Evolutionary conservation across 129 eudicot genomes (phyloP).

Genomic region (Escallonia rubra): DNA sequence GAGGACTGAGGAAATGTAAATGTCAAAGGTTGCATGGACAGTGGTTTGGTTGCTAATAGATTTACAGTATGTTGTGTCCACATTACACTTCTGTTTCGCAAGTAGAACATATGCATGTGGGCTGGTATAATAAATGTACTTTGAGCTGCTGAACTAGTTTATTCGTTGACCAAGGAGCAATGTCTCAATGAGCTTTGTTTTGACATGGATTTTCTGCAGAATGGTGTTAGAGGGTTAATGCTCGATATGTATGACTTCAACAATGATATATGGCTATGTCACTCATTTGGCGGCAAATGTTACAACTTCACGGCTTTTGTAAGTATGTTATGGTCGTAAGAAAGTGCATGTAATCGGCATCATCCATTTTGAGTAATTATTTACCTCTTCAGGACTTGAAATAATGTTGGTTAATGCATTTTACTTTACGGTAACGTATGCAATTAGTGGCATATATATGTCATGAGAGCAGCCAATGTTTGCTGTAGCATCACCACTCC

Average conservation of each 20-base stretch:
- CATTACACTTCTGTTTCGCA: not conserved
- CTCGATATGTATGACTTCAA: conserved; percentile 64
- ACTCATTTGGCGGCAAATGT: conserved; percentile 55
- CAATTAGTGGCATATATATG: not conserved
- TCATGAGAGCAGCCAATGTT: not conserved
- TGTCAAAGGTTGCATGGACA: no score
- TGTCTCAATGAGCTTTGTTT: conserved; percentile 1
- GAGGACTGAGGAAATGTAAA: no score
- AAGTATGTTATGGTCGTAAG: conserved; percentile 21
- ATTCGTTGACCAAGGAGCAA: not conserved
- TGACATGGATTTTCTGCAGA: conserved; percentile 28
- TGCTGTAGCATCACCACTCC: not conserved
- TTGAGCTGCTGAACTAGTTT: not conserved
- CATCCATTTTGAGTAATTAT: not conserved
- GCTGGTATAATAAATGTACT: not conserved
- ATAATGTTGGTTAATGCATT: not conserved
- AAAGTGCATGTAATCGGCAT: not conserved
- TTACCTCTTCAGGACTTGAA: not conserved
- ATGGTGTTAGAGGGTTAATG: conserved; percentile 65
- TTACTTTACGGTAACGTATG: not conserved
- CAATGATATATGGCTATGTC: conserved; percentile 60
- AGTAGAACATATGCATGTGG: not conserved
- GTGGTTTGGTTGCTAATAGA: no score
- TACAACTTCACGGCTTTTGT: conserved; percentile 62
- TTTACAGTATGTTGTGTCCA: no score